Percentiles rank a stretch among this genome's conserved stretches.
Evolutionary conservation across 2,329 filamentous ascomycete genomes (phyloP).

Genomic region (Pezicula radicicola): DNA sequence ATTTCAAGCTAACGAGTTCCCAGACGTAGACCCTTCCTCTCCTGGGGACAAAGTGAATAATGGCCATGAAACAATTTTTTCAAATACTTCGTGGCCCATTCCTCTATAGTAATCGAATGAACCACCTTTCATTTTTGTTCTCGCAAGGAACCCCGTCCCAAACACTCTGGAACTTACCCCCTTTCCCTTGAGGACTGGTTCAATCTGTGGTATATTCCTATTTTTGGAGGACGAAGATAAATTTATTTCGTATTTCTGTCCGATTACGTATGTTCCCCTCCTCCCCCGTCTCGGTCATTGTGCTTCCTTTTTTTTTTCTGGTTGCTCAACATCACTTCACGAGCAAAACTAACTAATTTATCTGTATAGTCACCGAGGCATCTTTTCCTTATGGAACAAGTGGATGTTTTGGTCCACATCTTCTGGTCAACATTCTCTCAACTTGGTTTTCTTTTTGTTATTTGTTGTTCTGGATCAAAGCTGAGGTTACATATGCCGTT

Average conservation of each 20-base stretch:
- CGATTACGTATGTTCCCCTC: too few species aligned
- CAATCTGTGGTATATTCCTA: constrained; percentile 67
- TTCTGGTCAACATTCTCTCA: constrained; percentile 52
- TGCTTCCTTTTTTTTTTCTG: too few species aligned
- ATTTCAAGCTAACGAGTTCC: neutral
- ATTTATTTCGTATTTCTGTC: constrained; percentile 21
- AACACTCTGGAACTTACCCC: constrained; percentile 77
- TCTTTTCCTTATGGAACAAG: constrained; percentile 37
- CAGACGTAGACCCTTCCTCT: neutral
- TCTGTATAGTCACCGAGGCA: constrained; percentile 65
- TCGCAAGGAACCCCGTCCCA: constrained; percentile 48
- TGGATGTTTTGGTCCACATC: constrained; percentile 69
- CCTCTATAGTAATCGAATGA: too few species aligned
- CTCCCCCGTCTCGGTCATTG: too few species aligned
- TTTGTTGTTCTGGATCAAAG: too few species aligned
- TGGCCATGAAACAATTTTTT: neutral
- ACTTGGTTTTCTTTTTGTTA: too few species aligned
- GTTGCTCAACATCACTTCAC: too few species aligned
- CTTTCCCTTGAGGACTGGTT: constrained; percentile 35
- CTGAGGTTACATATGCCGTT: too few species aligned
- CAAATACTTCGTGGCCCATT: too few species aligned
- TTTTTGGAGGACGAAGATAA: constrained; percentile 76
- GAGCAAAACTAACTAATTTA: neutral
- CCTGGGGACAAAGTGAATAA: neutral
- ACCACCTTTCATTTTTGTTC: neutral